These are phyloP conservation scores for Ceratocystis harringtonii DNA, from an alignment of 2,329 filamentous ascomycete species.

Conservation along the genomic window DNA sequence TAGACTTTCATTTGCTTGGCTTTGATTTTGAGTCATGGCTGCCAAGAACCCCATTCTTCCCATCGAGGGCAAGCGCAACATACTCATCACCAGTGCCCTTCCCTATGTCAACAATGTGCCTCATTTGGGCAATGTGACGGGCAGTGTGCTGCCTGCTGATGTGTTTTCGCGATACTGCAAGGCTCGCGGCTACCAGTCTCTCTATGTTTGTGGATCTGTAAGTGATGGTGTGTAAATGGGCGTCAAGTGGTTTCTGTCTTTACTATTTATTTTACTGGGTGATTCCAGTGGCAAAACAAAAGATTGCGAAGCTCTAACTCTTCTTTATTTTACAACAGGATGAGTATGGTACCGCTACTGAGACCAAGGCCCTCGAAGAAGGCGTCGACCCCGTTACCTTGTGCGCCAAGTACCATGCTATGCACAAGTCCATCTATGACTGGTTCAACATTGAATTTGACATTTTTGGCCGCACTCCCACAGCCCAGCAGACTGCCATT, in stretches of 20 bases:
- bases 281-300: background rate
- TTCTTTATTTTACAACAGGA: conserved; percentile 38
- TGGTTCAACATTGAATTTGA: conserved; percentile 96
- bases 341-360: conserved; percentile 91
- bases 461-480: conserved; percentile 86
- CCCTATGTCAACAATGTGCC: conserved; percentile 66
- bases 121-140: conserved; percentile 79
- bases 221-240: conserved; percentile 9
- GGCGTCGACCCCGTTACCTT: conserved; percentile 67
- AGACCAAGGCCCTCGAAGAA: conserved; percentile 88
- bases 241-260: background rate
- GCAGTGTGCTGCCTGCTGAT: conserved; percentile 76
- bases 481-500: conserved; percentile 76
- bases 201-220: conserved; percentile 64
- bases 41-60: conserved; percentile 39
- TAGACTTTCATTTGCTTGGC: background rate
- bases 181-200: conserved; percentile 60
- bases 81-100: conserved; percentile 81
- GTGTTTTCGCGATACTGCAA: conserved; percentile 73
- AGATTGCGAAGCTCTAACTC: background rate
- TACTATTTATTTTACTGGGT: background rate
- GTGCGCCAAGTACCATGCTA: conserved; percentile 81
- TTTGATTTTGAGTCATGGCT: conserved; percentile 16
- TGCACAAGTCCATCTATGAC: conserved; percentile 82
- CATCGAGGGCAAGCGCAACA: conserved; percentile 62